These are phyloP conservation scores for Scheffersomyces parashehatae DNA, from an alignment of 1,139 yeast species.

Conservation along the genomic window DNA sequence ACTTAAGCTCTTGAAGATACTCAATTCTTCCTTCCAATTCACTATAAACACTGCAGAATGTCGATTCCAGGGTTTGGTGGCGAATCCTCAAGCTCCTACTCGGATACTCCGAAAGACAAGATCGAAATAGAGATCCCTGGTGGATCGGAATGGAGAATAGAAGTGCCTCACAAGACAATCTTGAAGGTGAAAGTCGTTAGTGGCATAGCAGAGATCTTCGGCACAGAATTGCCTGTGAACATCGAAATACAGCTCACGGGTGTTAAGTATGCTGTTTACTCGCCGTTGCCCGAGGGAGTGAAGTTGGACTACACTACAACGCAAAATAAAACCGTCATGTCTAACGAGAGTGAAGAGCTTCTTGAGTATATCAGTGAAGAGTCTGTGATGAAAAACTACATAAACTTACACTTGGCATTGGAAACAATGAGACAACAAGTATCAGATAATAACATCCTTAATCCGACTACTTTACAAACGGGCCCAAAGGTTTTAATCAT, in stretches of 20 bases:
- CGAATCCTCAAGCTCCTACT: constrained; percentile 5
- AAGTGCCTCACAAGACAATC: constrained; percentile 59
- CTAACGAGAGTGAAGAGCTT: constrained; percentile 34
- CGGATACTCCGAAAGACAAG: constrained; percentile 8
- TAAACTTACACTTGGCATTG: constrained; percentile 75
- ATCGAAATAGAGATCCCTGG: constrained; percentile 35
- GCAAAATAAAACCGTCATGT: constrained; percentile 46
- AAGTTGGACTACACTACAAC: constrained; percentile 50
- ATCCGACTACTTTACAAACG: constrained; percentile 8
- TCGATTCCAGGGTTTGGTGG: constrained; percentile 18
- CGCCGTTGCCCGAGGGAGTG: constrained; percentile 63
- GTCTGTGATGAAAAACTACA: constrained; percentile 60
- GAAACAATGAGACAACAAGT: constrained; percentile 57
- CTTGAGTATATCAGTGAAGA: constrained; percentile 72
- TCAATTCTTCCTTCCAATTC: not conserved
- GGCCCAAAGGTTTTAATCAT: constrained; percentile 75
- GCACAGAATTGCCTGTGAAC: constrained; percentile 84
- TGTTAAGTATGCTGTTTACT: constrained; percentile 57
- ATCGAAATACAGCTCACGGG: constrained; percentile 62
- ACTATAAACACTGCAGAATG: constrained; percentile 7
- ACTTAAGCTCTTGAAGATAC: too few relatives aligned
- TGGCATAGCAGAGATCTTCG: constrained; percentile 89
- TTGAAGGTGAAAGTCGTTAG: constrained; percentile 55
- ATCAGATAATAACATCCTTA: constrained; percentile 24
- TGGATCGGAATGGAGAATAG: constrained; percentile 83